Conservation (phyloP, 1,284 basidiomycete species). For the Meira miltonrushii region DNA sequence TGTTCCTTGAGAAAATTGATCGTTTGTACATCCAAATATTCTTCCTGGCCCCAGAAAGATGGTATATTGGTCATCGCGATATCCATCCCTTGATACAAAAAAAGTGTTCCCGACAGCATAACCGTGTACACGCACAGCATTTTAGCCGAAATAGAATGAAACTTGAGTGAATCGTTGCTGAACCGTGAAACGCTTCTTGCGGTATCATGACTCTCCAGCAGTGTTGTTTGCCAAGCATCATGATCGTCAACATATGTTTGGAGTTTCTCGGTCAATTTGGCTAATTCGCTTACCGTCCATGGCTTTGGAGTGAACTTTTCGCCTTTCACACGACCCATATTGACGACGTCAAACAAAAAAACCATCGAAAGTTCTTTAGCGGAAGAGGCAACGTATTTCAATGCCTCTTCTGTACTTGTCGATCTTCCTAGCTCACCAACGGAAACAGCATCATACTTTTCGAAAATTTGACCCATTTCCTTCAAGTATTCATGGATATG, state of each 20-base stretch:
- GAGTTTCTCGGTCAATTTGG: conserved; percentile 59
- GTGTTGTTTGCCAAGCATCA: conserved; percentile 33
- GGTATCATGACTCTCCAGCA: conserved; percentile 64
- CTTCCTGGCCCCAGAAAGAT: conserved; percentile 63
- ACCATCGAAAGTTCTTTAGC: conserved; percentile 60
- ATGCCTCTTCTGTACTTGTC: conserved; percentile 57
- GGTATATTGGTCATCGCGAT: conserved; percentile 69
- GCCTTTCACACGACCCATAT: conserved; percentile 54
- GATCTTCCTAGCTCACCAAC: conserved; percentile 61
- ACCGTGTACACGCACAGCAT: conserved; percentile 63
- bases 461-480: conserved; percentile 61
- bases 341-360: conserved; percentile 64
- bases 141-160: conserved; percentile 62
- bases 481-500: conserved; percentile 62
- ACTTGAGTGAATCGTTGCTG: conserved; percentile 57
- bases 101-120: conserved; percentile 65
- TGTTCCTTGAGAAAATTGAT: conserved; percentile 33
- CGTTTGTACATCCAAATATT: conserved; percentile 66
- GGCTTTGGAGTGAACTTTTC: conserved; percentile 53
- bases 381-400: conserved; percentile 61
- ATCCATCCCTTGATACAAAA: conserved; percentile 64
- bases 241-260: conserved; percentile 54
- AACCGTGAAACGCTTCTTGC: conserved; percentile 62
- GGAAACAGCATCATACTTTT: conserved; percentile 60
- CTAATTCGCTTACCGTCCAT: conserved; percentile 58